A percentile compares a stretch with the other conserved stretches of the same genome.
phyloP scores from a whole-genome alignment of 2,329 filamentous ascomycete species.

The Epichloe baconii region DNA sequence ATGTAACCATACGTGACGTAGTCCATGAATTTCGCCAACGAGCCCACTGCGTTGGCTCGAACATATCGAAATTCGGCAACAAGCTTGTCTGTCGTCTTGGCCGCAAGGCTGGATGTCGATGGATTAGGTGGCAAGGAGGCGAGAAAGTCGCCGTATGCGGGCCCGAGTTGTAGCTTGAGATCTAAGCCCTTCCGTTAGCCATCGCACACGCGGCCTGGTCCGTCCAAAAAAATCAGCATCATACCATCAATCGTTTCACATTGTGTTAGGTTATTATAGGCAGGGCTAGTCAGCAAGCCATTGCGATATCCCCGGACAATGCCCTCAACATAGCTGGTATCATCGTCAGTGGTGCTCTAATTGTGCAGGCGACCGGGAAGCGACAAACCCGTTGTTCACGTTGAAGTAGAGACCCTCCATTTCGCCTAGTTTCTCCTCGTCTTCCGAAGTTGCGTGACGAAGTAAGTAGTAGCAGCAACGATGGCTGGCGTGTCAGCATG shows the following conservation, averaged over 20 bases:
- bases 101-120: slow-evolving; percentile 85
- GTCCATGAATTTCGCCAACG: slow-evolving; percentile 89
- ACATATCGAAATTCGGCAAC: slow-evolving; percentile 96
- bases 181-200: slow-evolving; percentile 39
- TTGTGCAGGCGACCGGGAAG: slow-evolving; percentile 5
- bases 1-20: slow-evolving; percentile 99
- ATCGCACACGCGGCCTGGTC: background rate
- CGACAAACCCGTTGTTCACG: slow-evolving; percentile 71
- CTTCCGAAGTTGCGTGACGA: background rate
- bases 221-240: background rate
- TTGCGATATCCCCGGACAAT: slow-evolving; percentile 97
- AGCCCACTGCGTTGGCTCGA: slow-evolving; percentile 83
- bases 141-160: slow-evolving; percentile 94
- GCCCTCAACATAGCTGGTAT: slow-evolving; percentile 78
- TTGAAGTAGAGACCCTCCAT: slow-evolving; percentile 96
- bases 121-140: slow-evolving; percentile 88
- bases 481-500: background rate
- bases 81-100: slow-evolving; percentile 95
- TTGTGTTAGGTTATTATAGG: slow-evolving; percentile 92
- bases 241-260: slow-evolving; percentile 93
- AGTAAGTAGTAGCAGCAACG: background rate
- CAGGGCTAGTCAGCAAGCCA: slow-evolving; percentile 73
- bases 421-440: background rate
- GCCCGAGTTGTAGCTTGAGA: slow-evolving; percentile 92
- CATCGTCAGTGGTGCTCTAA: slow-evolving; percentile 17